Evolutionary conservation across 768 basidiomycete species (phyloP).

Genomic region (Butyriboletus loyo): DNA sequence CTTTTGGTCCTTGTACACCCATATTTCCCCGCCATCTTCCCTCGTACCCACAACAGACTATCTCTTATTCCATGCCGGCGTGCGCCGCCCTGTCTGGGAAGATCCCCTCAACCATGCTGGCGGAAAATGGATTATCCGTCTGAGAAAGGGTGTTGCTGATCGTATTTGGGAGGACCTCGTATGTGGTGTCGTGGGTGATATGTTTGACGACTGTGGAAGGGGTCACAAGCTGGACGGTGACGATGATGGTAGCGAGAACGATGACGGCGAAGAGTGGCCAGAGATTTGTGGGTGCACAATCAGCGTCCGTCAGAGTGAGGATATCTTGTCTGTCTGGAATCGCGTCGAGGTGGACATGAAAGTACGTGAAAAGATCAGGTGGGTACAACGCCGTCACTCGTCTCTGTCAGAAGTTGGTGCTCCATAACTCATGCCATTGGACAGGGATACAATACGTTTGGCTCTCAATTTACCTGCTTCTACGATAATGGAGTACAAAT

Average conservation of each 20-base stretch:
- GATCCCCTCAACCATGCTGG: conserved; percentile 85
- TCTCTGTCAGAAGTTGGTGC: neutral
- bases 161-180: conserved; percentile 90
- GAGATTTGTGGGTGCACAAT: conserved; percentile 96
- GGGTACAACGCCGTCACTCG: conserved; percentile 37
- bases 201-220: conserved; percentile 67
- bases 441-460: conserved; percentile 74
- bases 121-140: conserved; percentile 93
- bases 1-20: conserved; percentile 93
- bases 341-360: conserved; percentile 73
- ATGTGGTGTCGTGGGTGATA: conserved; percentile 84
- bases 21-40: conserved; percentile 80
- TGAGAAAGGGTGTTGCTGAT: conserved; percentile 88
- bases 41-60: conserved; percentile 91
- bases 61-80: conserved; percentile 81
- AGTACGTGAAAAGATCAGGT: conserved; percentile 82
- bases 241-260: conserved; percentile 36
- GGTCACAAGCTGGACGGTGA: conserved; percentile 27
- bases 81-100: conserved; percentile 94
- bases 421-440: neutral
- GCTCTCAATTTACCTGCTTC: conserved; percentile 72
- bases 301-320: conserved; percentile 89
- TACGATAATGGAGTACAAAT: conserved; percentile 93
- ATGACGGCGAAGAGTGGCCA: conserved; percentile 51
- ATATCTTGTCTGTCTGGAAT: conserved; percentile 94